Conservation (phyloP, 2,329 filamentous ascomycete genomes). For the Botrytis elliptica region DNA sequence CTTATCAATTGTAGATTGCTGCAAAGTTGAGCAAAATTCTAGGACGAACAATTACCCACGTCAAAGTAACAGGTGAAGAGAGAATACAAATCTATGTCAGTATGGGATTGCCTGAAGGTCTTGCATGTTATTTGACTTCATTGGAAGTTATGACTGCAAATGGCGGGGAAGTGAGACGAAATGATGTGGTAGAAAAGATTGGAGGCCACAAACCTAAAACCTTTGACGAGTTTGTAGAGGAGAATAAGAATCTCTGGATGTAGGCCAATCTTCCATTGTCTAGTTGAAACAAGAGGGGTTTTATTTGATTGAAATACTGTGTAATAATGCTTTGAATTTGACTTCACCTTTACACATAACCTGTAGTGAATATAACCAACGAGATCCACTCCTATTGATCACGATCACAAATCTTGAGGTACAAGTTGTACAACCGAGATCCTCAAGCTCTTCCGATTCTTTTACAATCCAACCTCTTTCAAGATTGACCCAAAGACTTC, state of each 20-base stretch:
- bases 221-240: neutral
- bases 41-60: neutral
- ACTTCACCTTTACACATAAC: neutral
- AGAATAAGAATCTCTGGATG: neutral
- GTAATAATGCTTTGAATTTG: neutral
- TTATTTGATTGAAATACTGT: neutral
- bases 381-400: neutral
- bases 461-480: neutral
- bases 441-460: neutral
- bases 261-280: neutral
- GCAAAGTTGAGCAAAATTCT: slow-evolving; percentile 1
- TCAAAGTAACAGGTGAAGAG: neutral
- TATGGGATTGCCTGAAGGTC: neutral
- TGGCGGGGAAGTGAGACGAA: neutral
- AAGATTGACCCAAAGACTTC: neutral
- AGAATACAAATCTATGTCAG: neutral
- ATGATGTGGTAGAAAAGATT: slow-evolving; percentile 4
- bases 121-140: neutral
- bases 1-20: slow-evolving; percentile 4
- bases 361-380: neutral
- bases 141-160: slow-evolving; percentile 5
- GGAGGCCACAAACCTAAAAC: neutral
- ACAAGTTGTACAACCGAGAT: neutral
- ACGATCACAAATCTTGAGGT: neutral
- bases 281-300: neutral